phyloP scores from a whole-genome alignment of 345 rosid genomes.

The Syzygium aqueum region DNA sequence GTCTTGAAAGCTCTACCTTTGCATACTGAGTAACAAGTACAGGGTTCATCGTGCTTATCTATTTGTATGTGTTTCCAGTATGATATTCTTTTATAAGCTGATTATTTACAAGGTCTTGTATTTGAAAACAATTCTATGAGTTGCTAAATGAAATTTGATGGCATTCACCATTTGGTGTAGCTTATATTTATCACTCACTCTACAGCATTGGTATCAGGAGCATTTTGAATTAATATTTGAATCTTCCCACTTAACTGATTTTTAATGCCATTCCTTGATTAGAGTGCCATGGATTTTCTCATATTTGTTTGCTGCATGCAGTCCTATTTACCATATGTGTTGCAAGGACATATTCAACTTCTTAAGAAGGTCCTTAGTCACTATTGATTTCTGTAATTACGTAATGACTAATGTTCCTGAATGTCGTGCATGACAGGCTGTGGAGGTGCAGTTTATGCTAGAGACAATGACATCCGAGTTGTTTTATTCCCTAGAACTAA shows the following conservation, averaged over 20 bases:
- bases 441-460: constrained; percentile 84
- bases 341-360: neutral
- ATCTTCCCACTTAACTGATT: neutral
- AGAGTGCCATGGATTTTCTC: neutral
- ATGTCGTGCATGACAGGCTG: constrained; percentile 34
- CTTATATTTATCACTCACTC: neutral
- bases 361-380: neutral
- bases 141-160: neutral
- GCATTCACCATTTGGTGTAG: neutral
- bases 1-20: neutral
- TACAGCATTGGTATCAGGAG: neutral
- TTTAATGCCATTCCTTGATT: neutral
- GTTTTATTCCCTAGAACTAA: constrained; percentile 54
- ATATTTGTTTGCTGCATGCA: neutral
- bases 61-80: neutral
- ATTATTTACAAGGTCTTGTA: neutral
- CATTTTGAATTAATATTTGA: neutral
- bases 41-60: neutral
- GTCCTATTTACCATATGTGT: neutral
- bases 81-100: neutral
- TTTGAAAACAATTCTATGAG: neutral
- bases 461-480: constrained; percentile 52
- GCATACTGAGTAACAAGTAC: neutral
- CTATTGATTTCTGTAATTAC: neutral
- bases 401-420: neutral